Base-by-base conservation (phyloP, 805 yeast genomes). In the Saturnispora quitensis region DNA sequence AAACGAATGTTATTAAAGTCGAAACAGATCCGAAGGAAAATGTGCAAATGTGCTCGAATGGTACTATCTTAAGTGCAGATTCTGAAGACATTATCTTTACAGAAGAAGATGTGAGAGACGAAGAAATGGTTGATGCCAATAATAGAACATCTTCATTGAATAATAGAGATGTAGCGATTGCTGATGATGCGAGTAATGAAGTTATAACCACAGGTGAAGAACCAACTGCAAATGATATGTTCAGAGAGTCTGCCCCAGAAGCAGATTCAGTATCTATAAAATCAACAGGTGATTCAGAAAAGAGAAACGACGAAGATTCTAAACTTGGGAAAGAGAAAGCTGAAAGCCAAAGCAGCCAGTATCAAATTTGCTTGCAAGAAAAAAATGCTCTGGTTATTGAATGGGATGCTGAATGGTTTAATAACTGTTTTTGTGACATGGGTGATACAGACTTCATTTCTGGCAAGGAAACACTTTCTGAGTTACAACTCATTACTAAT, bases 351-450 rank as follows among this genome's bases (percentile, higher is more conserved):
- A 38, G 42, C 42, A 38, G 17, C 42, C 35, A 50, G 15, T 62
- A 15, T 51, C 72, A 27, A 56, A 75, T 15, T 54, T 51, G 1
- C 60, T 58, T 28, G 40, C 25, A 13, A 6, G 36, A 49, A 20
- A 69, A 66, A 33, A 71, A 63, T 44, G 75, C 78, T 1, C 57
- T 81, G 10, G 75, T 86, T 4, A 82, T 90, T 62, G 85, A 86
- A 58, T 87, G 95, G 93, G 69, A 73, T 31, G 61, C 68, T 2
- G 73, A 68, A 1, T 62, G 68, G 1, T 75, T 75, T 59, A 73
- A 75, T 40, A 71, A 72, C 6, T 80, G 79, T 48, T 87, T 86
- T 62, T 65, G 76, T 5, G 75, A 75, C 1, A 59, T 69, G 15
- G 73, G 71, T 28, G 76, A 69, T 13, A 73, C 68, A 8, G 75